A percentile compares a stretch with the other conserved stretches of the same genome.
Evolutionary conservation across 208 protist genomes (phyloP).

Genomic region (Balamuthia mandrillaris): DNA sequence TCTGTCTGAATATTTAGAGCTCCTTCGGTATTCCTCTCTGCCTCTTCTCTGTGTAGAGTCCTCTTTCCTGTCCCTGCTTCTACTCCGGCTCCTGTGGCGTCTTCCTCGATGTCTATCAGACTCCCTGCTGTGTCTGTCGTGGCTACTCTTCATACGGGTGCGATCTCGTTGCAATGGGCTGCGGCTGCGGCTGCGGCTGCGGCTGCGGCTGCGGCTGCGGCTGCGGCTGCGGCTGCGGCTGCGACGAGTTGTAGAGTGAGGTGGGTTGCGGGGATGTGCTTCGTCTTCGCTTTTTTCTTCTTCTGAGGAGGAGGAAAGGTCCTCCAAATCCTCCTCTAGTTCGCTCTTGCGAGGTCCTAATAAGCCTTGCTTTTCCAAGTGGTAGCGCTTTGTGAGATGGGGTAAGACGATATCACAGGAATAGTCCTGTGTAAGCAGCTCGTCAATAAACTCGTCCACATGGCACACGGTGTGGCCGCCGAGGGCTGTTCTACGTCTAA

Average conservation of each 20-base stretch:
- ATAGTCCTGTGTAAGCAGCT: conserved; percentile 67
- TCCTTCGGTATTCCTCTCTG: too few species aligned
- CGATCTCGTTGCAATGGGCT: neutral
- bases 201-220: too few species aligned
- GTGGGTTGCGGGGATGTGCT: neutral
- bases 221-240: too few species aligned
- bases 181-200: neutral
- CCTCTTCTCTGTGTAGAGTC: too few species aligned
- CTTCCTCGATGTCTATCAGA: neutral
- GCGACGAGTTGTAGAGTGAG: neutral
- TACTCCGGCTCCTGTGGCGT: neutral
- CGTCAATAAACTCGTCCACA: conserved; percentile 80
- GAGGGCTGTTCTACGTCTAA: conserved; percentile 41
- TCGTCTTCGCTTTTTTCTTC: neutral
- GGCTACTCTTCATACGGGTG: neutral
- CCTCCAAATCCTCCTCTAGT: conserved; percentile 42
- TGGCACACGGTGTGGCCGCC: conserved; percentile 56
- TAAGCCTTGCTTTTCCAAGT: conserved; percentile 36
- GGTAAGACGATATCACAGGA: conserved; percentile 75
- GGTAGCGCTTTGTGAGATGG: conserved; percentile 49
- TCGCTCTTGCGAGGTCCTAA: conserved; percentile 48
- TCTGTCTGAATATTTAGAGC: too few species aligned
- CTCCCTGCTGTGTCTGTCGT: neutral
- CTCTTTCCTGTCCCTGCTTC: neutral
- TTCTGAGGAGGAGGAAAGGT: neutral